phyloP scores from a whole-genome alignment of 1,284 basidiomycete species.

The Chalciporus sp. region DNA sequence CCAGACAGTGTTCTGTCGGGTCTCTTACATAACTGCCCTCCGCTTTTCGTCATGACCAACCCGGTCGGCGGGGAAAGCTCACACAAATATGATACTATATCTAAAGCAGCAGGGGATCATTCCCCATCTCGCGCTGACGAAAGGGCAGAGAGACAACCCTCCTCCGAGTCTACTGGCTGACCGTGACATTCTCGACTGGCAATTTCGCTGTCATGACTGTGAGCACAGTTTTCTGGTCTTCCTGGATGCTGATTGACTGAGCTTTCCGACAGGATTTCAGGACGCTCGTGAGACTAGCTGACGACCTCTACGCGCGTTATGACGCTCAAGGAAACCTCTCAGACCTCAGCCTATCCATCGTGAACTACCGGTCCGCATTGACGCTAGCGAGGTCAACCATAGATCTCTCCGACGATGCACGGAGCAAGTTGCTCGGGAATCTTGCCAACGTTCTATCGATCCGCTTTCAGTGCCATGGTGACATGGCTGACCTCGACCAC shows the following conservation, averaged over 20 bases:
- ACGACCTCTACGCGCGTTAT: constrained; percentile 26
- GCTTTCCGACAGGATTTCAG: constrained; percentile 23
- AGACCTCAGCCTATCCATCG: constrained; percentile 30
- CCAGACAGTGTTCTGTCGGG: no score
- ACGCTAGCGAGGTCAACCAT: constrained; percentile 22
- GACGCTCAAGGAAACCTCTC: constrained; percentile 19
- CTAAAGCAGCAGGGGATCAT: no score
- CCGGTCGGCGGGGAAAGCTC: no score
- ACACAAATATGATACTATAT: no score
- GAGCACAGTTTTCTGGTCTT: no score
- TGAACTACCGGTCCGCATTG: constrained; percentile 31
- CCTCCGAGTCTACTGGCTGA: no score
- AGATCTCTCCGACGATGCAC: constrained; percentile 18
- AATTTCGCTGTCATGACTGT: no score
- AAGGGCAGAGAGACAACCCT: no score
- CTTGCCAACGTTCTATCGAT: constrained; percentile 35
- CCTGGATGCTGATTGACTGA: not conserved
- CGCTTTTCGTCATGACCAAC: no score
- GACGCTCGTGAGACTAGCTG: constrained; percentile 29
- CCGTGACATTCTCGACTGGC: no score
- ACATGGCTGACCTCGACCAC: constrained; percentile 35
- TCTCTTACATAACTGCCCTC: no score
- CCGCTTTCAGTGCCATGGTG: constrained; percentile 31
- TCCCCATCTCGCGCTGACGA: no score
- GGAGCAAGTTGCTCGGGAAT: constrained; percentile 31